phyloP scores from a whole-genome alignment of 371 early-diverging fungal species.

The Mortierella sp. region DNA sequence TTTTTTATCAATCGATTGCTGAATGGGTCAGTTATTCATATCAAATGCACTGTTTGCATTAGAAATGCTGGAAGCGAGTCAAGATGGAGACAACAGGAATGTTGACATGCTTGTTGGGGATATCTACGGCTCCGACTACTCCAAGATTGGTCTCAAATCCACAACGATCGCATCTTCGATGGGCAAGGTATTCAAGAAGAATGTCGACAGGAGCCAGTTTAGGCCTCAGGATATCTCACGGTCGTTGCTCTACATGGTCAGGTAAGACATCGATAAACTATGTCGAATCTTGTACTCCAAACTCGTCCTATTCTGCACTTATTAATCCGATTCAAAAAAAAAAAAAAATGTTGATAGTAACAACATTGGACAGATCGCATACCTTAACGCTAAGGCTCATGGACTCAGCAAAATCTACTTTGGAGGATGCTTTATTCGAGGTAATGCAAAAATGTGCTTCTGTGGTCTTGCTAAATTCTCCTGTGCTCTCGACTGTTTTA shows the following conservation, averaged over 20 bases:
- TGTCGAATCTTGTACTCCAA: not conserved
- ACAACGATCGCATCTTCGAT: constrained; percentile 95
- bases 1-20: too few relatives aligned
- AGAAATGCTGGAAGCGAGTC: constrained; percentile 95
- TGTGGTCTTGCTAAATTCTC: too few relatives aligned
- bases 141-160: constrained; percentile 88
- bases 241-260: constrained; percentile 91
- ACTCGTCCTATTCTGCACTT: not conserved
- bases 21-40: constrained; percentile 2
- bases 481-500: not conserved
- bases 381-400: constrained; percentile 94
- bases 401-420: constrained; percentile 93
- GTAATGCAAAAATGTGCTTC: too few relatives aligned
- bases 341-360: too few relatives aligned
- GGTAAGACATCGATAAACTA: constrained; percentile 53
- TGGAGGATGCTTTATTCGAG: constrained; percentile 96
- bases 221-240: constrained; percentile 86
- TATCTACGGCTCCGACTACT: constrained; percentile 94
- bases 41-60: not conserved
- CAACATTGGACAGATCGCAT: constrained; percentile 98
- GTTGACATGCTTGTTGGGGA: constrained; percentile 97
- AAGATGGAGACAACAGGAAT: constrained; percentile 91
- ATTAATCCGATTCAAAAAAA: too few relatives aligned
- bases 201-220: constrained; percentile 71
- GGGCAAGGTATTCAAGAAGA: constrained; percentile 94